Evolutionary conservation across 2,329 filamentous ascomycete genomes (phyloP), one percentile per base, ranked within the genome.

Genomic region (Dichotomopilus funicola): DNA sequence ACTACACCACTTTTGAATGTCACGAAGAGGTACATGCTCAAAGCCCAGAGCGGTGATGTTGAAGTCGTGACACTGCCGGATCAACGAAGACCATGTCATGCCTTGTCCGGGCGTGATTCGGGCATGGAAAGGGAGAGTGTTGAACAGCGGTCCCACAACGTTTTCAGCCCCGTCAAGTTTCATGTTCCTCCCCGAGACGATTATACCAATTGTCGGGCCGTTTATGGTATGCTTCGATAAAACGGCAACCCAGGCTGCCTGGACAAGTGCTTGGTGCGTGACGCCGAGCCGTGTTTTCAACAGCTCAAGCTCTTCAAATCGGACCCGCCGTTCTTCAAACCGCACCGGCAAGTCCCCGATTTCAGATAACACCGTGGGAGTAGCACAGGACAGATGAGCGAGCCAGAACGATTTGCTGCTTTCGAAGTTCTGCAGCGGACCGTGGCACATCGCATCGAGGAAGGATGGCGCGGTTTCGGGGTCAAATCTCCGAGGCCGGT

Each of bases 121-220:
- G n/a, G 59, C 56, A 53, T 81, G 77, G 66, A 87, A 90, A 0
- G 91, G 90, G 1, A 96, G 74, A 0, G 91, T 96, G 66, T 96
- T 96, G 77, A 96, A 95, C 19, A 96, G 72, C 0, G 92, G 91
- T 0, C 91, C 92, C 43, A 94, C 79, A 0, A 88, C 81, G 27
- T 76, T 66, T 47, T 91, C 86, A 1, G 85, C 79, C 1, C 76
- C 75, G 6, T 85, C 78, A 10, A 90, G 71, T 44, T 88, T 81
- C 4, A 95, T 80, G 0, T 83, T 81, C 57, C 91, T 80, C 0
- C 91, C 92, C 6, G 91, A 94, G 0, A 89, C 79, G 10, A 96
- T 79, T 19, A 95, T 73, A 0, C 92, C 92, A 11, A 91, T 74
- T 0, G 82, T 80, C 1, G 66, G 3, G 70, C 58, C 33, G 3